These are phyloP conservation scores for Microstegium vimineum DNA, from an alignment of 176 grass and related monocot species.

Conservation along the genomic window DNA sequence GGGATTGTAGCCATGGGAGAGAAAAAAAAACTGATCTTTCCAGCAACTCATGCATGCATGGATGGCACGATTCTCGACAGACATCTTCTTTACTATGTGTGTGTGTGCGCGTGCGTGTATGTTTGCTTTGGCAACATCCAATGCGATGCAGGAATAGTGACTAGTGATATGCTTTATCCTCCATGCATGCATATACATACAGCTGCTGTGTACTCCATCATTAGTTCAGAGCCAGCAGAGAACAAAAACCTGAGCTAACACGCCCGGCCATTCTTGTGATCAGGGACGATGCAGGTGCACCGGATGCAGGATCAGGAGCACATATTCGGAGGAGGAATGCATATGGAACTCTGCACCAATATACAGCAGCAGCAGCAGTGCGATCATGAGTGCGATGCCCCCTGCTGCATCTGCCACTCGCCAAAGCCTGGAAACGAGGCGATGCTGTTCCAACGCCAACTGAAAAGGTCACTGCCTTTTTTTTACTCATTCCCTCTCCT, in stretches of 20 bases:
- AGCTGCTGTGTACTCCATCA: neutral
- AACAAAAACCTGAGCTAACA: constrained; percentile 16
- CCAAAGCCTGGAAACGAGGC: constrained; percentile 49
- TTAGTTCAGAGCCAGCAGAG: neutral
- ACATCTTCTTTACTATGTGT: neutral
- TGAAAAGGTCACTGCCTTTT: constrained; percentile 80
- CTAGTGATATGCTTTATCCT: constrained; percentile 1
- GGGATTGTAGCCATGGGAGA: neutral
- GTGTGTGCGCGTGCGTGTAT: neutral
- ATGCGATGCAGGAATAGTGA: neutral
- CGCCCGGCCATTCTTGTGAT: neutral
- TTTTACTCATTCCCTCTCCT: constrained; percentile 18
- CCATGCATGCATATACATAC: neutral
- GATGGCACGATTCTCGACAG: constrained; percentile 11
- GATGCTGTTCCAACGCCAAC: constrained; percentile 33
- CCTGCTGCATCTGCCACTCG: constrained; percentile 7
- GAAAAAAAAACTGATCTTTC: neutral
- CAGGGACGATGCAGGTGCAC: constrained; percentile 23
- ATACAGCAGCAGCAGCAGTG: neutral
- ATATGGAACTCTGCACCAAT: constrained; percentile 31
- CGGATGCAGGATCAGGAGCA: constrained; percentile 28
- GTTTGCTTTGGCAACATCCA: constrained; percentile 2
- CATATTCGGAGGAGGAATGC: constrained; percentile 29
- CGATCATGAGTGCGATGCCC: constrained; percentile 32
- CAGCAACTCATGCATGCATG: constrained; percentile 22